Base-by-base conservation (phyloP, 176 grass and related monocot genomes). In the Melocanna baccifera region DNA sequence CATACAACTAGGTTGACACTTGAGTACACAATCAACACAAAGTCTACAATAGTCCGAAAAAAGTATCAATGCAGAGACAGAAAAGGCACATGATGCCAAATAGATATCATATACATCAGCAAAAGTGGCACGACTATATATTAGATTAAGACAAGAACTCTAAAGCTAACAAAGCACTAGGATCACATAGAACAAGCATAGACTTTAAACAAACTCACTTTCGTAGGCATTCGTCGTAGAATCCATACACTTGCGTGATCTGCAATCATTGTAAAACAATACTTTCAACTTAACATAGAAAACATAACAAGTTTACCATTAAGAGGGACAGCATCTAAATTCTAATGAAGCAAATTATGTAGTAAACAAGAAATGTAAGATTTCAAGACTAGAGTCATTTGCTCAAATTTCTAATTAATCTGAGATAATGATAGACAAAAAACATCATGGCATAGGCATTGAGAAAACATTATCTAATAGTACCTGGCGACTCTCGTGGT, bases 191-290 rank as follows among this genome's bases (percentile, higher is more conserved):
- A 82, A 22, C n/a, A 77, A 22, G 9, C 46, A 86, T 47, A 50
- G 7, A 18, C 22, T 63, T 53, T 77, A 81, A 80, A 65, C 7
- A 40, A 76, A 93, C 96, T 98, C 83, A 98, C 96, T 98, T 98
- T 75, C 96, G 81, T 81, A 95, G 81, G 84, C 96, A 98, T 83
- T 98, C 96, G 1, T 98, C 96, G 9, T 94, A 98, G 83, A 98
- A 98, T 88, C 96, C 96, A 84, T 98, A 98, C 45, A 98, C 96
- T 62, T 95, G 93, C 32, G 96, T 98, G 56, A 98, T 98, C 96
- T 97, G 91, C 71, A 88, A 86, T 30, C 80, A 84, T 83, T 9
- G 36, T 41, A 47, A 80, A 87, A 87, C 11, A 45, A 80, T 47
- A 48, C 50, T 67, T 82, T 86, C 15, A 83, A 67, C 83, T 72